These are phyloP conservation scores for Candolleomyces eurysporus DNA, from an alignment of 768 basidiomycete genomes.

Conservation along the genomic window DNA sequence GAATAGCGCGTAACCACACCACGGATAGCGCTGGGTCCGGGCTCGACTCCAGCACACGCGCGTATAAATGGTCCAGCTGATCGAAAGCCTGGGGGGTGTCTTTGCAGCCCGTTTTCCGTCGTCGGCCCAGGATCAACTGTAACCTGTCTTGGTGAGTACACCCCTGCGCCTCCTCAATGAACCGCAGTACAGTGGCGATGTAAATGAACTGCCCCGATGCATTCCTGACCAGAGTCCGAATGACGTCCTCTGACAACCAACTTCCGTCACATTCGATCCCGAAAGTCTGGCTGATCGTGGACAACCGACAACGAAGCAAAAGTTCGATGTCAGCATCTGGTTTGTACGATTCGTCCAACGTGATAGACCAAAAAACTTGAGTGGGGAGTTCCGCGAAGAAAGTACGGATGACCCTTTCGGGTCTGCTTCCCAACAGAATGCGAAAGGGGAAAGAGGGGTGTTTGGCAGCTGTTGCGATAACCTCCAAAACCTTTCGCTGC, in stretches of 20 bases:
- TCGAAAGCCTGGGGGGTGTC: neutral
- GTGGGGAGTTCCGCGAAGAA: neutral
- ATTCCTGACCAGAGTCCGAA: neutral
- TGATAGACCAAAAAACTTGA: neutral
- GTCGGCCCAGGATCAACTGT: neutral
- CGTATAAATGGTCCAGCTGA: slow-evolving; percentile 6
- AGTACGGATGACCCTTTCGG: neutral
- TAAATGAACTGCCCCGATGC: slow-evolving; percentile 1
- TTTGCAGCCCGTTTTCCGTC: neutral
- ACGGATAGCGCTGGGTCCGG: neutral
- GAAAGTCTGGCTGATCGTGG: neutral
- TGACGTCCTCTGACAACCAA: neutral
- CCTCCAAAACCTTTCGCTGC: neutral
- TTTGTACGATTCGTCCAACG: neutral
- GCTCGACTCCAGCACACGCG: neutral
- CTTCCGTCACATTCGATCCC: neutral
- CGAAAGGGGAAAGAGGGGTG: neutral
- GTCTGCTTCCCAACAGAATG: neutral
- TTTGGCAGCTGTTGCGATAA: neutral
- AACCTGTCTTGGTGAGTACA: neutral
- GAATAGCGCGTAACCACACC: neutral
- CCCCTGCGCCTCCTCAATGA: neutral
- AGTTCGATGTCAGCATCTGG: neutral
- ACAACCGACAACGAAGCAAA: neutral
- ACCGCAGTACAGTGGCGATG: slow-evolving; percentile 1